Percentiles rank a stretch among this genome's conserved stretches.
phyloP scores from a whole-genome alignment of 192 early-diverging fungal species.

The Umbelopsis sp. region DNA sequence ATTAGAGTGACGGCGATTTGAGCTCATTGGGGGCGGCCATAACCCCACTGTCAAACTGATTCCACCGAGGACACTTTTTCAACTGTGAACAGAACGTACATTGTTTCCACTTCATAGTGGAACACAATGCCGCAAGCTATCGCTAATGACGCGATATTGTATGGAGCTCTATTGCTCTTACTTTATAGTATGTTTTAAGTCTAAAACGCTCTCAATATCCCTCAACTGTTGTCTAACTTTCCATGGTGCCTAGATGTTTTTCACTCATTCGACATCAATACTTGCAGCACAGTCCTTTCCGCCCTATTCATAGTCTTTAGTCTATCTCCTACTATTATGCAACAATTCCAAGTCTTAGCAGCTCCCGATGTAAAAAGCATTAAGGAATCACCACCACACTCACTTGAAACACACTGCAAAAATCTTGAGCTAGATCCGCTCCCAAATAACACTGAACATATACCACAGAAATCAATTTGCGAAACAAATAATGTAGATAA shows the following conservation, averaged over 20 bases:
- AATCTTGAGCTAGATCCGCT: background rate
- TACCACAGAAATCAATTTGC: background rate
- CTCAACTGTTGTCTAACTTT: background rate
- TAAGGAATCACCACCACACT: background rate
- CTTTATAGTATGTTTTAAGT: background rate
- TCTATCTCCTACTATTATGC: no score
- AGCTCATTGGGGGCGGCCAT: background rate
- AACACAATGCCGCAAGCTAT: conserved; percentile 5
- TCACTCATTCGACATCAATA: no score
- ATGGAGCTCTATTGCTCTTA: background rate
- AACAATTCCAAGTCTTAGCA: no score
- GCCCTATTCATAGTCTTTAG: no score
- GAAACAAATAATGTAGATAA: background rate
- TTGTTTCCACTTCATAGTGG: conserved; percentile 17
- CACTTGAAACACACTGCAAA: background rate
- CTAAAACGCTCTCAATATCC: background rate
- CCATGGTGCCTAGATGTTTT: no score
- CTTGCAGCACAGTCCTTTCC: no score
- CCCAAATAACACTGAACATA: background rate
- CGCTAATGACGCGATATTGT: background rate
- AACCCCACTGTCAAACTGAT: background rate
- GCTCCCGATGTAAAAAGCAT: no score
- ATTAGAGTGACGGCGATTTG: background rate
- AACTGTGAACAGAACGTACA: background rate
- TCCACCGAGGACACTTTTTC: background rate